Evolutionary conservation across 2,329 filamentous ascomycete genomes (phyloP), one percentile per base, ranked within the genome.

Genomic region (Colletotrichum echinochloae): DNA sequence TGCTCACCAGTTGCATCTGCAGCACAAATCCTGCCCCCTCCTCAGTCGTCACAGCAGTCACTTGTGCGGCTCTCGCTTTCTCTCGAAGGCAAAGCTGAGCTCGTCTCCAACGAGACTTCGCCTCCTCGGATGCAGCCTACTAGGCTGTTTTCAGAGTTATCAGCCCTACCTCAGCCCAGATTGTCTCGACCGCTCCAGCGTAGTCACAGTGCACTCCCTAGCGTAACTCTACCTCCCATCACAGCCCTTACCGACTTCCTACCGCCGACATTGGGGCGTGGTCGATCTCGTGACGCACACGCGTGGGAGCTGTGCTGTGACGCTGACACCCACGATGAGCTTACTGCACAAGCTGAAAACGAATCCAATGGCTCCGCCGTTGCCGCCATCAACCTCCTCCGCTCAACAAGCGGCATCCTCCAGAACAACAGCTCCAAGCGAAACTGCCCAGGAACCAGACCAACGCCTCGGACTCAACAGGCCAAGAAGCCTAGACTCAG

Each of bases 241-340:
- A 86, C 86, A 5, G 80, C 83, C 20, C 78, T 89, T 49, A 88
- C 87, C 12, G 83, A 81, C 75, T 79, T 83, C n/a, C 80, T 89
- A 18, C 86, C 87, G 33, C 88, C 87, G 26, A 84, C 85, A 44
- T 82, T 91, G 23, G 82, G 83, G 41, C 90, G 91, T 66, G 93
- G 93, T 65, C 89, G 95, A 66, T 97, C 95, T 67, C 90, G 94
- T 65, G 93, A 98, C 79, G 93, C 94, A 23, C 90, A 94, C 60
- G 93, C 92, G 8, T 98, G 95, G 95, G 94, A 97, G 77, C 94
- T 94, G 67, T 95, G 93, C 82, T 95, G 94, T 76, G 94, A 97
- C 77, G 90, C 91, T 9, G 93, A 96, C 74, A 83, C 88, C 61
- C 90, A 92, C 52, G 93, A 94, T 76, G 92, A 94, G 74, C 83